Evolutionary conservation across 2,329 filamentous ascomycete genomes (phyloP).

Genomic region (Neopestalotiopsis sp.): DNA sequence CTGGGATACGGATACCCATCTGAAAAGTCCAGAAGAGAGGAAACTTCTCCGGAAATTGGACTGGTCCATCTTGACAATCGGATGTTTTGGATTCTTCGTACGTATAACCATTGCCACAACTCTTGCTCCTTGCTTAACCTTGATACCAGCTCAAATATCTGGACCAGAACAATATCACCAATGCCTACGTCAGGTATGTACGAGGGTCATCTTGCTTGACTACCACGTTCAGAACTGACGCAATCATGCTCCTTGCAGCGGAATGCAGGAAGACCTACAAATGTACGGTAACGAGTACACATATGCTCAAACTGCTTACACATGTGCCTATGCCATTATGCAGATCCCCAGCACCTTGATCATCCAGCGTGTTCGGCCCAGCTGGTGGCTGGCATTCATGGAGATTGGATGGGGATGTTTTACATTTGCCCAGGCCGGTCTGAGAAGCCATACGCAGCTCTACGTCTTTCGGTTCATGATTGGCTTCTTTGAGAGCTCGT

Average conservation of each 20-base stretch:
- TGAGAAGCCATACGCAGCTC: slow-evolving; percentile 11
- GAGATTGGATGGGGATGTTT: slow-evolving; percentile 16
- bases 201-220: not conserved
- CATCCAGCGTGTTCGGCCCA: slow-evolving; percentile 31
- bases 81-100: slow-evolving; percentile 29
- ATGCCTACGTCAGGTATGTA: slow-evolving; percentile 29
- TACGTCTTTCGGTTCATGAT: slow-evolving; percentile 19
- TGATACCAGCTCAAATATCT: slow-evolving; percentile 30
- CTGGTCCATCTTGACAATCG: slow-evolving; percentile 28
- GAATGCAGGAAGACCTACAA: slow-evolving; percentile 33
- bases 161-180: slow-evolving; percentile 33
- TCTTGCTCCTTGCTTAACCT: not conserved
- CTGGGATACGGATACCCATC: slow-evolving; percentile 35
- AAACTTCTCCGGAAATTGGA: slow-evolving; percentile 34
- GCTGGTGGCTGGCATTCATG: slow-evolving; percentile 20
- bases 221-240: not conserved
- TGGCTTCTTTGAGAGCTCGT: slow-evolving; percentile 18
- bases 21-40: slow-evolving; percentile 32
- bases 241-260: slow-evolving; percentile 1
- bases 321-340: slow-evolving; percentile 28
- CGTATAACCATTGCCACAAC: not conserved
- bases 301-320: slow-evolving; percentile 27
- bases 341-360: slow-evolving; percentile 39
- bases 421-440: slow-evolving; percentile 18
- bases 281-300: slow-evolving; percentile 34